Evolutionary conservation across 1,284 basidiomycete genomes (phyloP).

Genomic region (Tilletia horrida): DNA sequence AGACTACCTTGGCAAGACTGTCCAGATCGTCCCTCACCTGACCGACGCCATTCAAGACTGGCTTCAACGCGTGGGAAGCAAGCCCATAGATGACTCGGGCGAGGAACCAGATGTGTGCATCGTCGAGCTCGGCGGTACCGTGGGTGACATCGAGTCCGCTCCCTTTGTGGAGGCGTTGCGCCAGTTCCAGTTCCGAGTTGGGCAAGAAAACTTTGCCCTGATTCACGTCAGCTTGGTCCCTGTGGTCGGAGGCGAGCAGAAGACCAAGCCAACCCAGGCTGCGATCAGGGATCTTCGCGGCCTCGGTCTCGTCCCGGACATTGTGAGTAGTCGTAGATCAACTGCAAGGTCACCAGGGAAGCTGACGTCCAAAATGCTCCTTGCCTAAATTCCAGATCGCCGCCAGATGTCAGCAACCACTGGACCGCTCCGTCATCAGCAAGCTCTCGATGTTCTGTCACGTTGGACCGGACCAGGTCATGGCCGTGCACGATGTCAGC

Average conservation of each 20-base stretch:
- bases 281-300: constrained; percentile 91
- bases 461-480: constrained; percentile 84
- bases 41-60: constrained; percentile 98
- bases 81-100: constrained; percentile 89
- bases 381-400: constrained; percentile 68
- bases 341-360: no score
- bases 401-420: constrained; percentile 69
- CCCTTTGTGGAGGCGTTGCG: constrained; percentile 98
- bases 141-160: constrained; percentile 92
- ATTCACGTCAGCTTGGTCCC: constrained; percentile 98
- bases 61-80: constrained; percentile 90
- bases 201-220: constrained; percentile 92
- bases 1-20: constrained; percentile 96
- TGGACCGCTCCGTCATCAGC: constrained; percentile 79
- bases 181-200: constrained; percentile 97
- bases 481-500: constrained; percentile 92
- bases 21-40: constrained; percentile 94
- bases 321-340: constrained; percentile 53
- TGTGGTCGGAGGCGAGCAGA: constrained; percentile 96
- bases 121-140: constrained; percentile 91
- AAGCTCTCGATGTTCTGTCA: constrained; percentile 99
- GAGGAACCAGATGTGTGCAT: constrained; percentile 95
- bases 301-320: constrained; percentile 85
- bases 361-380: no score
- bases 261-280: constrained; percentile 98